Percentiles rank a stretch among this genome's conserved stretches.
phyloP scores from a whole-genome alignment of 257 asterid genomes.

The Scutellaria barbata region DNA sequence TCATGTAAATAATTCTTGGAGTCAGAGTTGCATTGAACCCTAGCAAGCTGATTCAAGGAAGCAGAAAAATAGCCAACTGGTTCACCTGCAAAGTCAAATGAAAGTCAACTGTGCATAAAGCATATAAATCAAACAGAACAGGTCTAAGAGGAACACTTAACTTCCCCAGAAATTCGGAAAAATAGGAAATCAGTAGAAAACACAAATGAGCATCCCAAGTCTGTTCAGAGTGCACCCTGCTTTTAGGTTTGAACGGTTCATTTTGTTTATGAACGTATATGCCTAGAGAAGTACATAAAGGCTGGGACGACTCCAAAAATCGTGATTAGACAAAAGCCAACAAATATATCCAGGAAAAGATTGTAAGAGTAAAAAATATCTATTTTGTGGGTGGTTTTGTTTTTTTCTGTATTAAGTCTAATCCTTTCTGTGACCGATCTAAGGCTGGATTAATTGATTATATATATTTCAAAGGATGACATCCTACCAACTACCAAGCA shows the following conservation, averaged over 20 bases:
- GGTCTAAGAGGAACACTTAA: background rate
- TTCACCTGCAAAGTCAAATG: constrained; percentile 59
- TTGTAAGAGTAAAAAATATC: background rate
- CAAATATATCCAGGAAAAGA: background rate
- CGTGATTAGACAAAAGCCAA: constrained; percentile 15
- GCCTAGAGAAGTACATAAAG: constrained; percentile 1
- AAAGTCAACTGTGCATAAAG: constrained; percentile 31
- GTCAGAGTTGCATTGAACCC: constrained; percentile 43
- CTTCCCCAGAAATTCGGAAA: constrained; percentile 22
- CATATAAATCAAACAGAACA: constrained; percentile 7
- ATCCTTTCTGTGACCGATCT: background rate
- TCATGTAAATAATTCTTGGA: constrained; percentile 43
- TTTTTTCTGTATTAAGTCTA: constrained; percentile 7
- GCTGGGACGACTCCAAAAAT: background rate
- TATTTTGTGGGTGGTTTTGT: background rate
- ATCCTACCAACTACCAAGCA: background rate
- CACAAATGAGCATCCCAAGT: constrained; percentile 9
- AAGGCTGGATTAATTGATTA: constrained; percentile 5
- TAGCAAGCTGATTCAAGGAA: constrained; percentile 60
- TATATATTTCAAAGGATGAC: background rate
- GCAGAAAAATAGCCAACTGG: constrained; percentile 68
- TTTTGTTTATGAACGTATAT: constrained; percentile 8
- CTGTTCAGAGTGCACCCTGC: background rate
- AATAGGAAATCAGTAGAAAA: constrained; percentile 20
- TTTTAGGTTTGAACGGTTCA: constrained; percentile 16